These are phyloP conservation scores for Suhomyces kunorum DNA, from an alignment of 1,139 yeast genomes.

Conservation along the genomic window DNA sequence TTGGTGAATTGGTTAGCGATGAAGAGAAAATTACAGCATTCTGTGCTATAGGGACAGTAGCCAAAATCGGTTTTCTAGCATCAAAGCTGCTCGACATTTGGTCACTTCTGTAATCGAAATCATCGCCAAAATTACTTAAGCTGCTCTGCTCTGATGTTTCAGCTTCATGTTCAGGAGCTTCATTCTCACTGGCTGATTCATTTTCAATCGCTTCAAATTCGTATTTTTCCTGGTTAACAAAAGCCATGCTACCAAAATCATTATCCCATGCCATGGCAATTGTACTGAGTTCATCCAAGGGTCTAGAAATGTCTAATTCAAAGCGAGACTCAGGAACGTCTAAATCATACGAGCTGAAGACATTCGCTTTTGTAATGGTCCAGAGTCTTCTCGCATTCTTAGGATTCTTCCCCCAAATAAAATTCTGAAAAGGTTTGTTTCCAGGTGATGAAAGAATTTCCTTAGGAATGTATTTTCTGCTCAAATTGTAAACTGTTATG, in stretches of 20 bases:
- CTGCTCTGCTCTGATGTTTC: conserved; percentile 7
- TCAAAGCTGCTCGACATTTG: conserved; percentile 10
- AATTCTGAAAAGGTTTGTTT: conserved; percentile 45
- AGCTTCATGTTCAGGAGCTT: conserved; percentile 9
- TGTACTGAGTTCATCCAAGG: conserved; percentile 55
- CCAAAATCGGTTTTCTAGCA: conserved; percentile 17
- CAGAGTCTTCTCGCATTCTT: conserved; percentile 32
- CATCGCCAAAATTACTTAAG: conserved; percentile 11
- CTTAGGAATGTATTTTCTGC: conserved; percentile 73
- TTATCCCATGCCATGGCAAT: conserved; percentile 59
- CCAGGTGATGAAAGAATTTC: conserved; percentile 61
- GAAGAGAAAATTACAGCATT: conserved; percentile 15
- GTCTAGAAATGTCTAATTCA: conserved; percentile 43
- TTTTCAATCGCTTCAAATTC: conserved; percentile 36
- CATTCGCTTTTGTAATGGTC: conserved; percentile 50
- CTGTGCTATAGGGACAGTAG: conserved; percentile 26
- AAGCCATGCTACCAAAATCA: conserved; percentile 47
- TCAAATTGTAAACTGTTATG: conserved; percentile 71
- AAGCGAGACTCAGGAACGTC: conserved; percentile 23
- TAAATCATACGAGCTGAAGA: conserved; percentile 57
- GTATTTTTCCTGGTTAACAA: conserved; percentile 52
- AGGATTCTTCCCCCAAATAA: conserved; percentile 42
- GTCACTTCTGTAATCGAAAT: conserved; percentile 11
- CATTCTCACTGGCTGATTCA: conserved; percentile 14
- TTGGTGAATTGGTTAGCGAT: conserved; percentile 28